Evolutionary conservation across 2,329 filamentous ascomycete species (phyloP), one percentile per base, ranked within the genome.

Genomic region (Ceratocystis lukuohia): DNA sequence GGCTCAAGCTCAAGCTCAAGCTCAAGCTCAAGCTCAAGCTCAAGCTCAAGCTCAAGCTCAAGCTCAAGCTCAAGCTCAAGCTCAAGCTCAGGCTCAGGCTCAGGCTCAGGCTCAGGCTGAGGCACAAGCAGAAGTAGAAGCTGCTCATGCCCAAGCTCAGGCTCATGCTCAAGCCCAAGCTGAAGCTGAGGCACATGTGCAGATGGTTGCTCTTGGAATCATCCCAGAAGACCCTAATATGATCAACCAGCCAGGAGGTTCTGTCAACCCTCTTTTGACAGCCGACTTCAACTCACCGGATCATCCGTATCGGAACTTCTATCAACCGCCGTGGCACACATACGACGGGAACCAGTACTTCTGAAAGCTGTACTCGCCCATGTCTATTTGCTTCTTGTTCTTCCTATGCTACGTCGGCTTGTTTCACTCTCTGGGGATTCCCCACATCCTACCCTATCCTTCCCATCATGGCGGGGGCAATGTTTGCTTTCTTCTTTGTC

Each of bases 291-390:
- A 80, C 28, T 79, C 87, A 70, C 87, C 88, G 3, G 86, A 90
- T 69, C 89, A 92, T 75, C 89, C 91, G 0, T 95, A 94, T 72
- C 87, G 90, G 72, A 85, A 86, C 63, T 87, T 87, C 75, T 95
- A 93, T 71, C 86, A 91, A 69, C 86, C 88, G 45, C 88, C 89
- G 1, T 57, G 53, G 53, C 22, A 57, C 30, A 5, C 22, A 6
- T 57, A 57, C 25, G 30, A 57, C 53, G 22, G 10, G 10, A 22
- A 57, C 22, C 22, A 30, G 12, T 57, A 22, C 53, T 57, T 30
- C 53, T 57, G 53, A 57, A n/a, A 25, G 20, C n/a, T 6, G 12
- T 56, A 25, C 50, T 53, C 33, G 7, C 20, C 44, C 5, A 4
- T 10, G 50, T 50, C 20, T n/a, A 17, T 41, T 37, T n/a, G 28